Evolutionary conservation across 192 early-diverging fungal genomes (phyloP).

Genomic region (Kappamyces sp.): DNA sequence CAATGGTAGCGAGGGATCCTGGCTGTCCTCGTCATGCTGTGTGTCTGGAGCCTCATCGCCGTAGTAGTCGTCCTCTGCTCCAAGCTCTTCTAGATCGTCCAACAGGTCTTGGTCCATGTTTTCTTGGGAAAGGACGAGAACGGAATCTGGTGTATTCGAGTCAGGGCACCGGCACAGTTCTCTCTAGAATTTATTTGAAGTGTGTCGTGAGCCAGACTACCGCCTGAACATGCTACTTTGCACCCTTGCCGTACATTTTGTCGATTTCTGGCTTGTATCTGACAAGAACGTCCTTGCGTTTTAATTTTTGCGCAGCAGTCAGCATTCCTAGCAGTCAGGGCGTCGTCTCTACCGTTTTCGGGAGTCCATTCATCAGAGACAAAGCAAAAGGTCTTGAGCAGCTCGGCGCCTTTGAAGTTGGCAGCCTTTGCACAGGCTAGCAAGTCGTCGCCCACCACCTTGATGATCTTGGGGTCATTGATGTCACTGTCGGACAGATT

Average conservation of each 20-base stretch:
- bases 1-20: background rate
- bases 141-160: too few relatives aligned
- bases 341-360: conserved; percentile 43
- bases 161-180: too few relatives aligned
- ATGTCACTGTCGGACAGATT: conserved; percentile 19
- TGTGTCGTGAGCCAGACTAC: too few relatives aligned
- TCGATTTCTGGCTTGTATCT: conserved; percentile 57
- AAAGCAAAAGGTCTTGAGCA: conserved; percentile 61
- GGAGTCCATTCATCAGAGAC: conserved; percentile 84
- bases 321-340: background rate
- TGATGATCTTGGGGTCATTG: conserved; percentile 20
- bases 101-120: conserved; percentile 74
- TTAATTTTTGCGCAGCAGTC: conserved; percentile 94
- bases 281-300: conserved; percentile 70
- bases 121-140: too few relatives aligned
- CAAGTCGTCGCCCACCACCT: conserved; percentile 51
- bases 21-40: conserved; percentile 29
- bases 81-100: conserved; percentile 78
- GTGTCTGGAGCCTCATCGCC: conserved; percentile 42
- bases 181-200: too few relatives aligned
- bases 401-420: conserved; percentile 68
- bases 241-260: conserved; percentile 39
- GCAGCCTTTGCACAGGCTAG: conserved; percentile 55
- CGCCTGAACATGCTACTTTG: too few relatives aligned
- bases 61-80: conserved; percentile 33